These are phyloP conservation scores for Pseudogymnoascus sp. DNA, from an alignment of 2,329 filamentous ascomycete genomes.

Conservation along the genomic window DNA sequence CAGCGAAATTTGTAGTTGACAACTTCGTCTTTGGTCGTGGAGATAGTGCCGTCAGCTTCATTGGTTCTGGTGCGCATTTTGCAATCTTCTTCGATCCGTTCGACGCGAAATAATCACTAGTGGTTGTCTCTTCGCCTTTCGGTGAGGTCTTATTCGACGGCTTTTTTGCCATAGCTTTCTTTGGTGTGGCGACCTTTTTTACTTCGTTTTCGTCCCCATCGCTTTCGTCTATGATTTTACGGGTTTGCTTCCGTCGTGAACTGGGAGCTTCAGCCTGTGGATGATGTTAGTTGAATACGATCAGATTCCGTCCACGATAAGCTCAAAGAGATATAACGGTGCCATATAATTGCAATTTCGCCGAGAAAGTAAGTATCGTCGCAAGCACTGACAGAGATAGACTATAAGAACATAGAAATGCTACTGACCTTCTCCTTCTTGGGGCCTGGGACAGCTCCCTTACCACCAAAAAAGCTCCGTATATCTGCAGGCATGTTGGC, in stretches of 20 bases:
- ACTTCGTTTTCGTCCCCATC: constrained; percentile 58
- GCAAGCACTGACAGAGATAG: not conserved
- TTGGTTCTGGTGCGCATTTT: not conserved
- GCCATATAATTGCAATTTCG: not conserved
- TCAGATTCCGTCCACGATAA: not conserved
- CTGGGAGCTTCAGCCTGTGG: not conserved
- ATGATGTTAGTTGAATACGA: constrained; percentile 8
- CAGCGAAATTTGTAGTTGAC: not conserved
- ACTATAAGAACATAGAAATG: not conserved
- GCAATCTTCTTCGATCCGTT: constrained; percentile 13
- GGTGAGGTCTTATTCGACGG: constrained; percentile 27
- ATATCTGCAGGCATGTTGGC: constrained; percentile 73
- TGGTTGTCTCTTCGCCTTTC: constrained; percentile 27
- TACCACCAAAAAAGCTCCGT: constrained; percentile 79
- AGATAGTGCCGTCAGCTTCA: not conserved
- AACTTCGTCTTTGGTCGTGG: not conserved
- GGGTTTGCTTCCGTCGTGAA: constrained; percentile 30
- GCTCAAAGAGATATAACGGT: not conserved
- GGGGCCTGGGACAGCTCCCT: constrained; percentile 48
- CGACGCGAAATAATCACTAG: constrained; percentile 29
- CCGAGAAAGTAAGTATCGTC: not conserved
- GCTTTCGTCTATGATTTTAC: constrained; percentile 73
- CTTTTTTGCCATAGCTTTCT: constrained; percentile 53
- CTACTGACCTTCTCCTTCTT: constrained; percentile 29
- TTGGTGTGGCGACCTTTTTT: constrained; percentile 39